phyloP scores from a whole-genome alignment of 1,139 yeast genomes.

The Debaryomycetaceae sp. region DNA sequence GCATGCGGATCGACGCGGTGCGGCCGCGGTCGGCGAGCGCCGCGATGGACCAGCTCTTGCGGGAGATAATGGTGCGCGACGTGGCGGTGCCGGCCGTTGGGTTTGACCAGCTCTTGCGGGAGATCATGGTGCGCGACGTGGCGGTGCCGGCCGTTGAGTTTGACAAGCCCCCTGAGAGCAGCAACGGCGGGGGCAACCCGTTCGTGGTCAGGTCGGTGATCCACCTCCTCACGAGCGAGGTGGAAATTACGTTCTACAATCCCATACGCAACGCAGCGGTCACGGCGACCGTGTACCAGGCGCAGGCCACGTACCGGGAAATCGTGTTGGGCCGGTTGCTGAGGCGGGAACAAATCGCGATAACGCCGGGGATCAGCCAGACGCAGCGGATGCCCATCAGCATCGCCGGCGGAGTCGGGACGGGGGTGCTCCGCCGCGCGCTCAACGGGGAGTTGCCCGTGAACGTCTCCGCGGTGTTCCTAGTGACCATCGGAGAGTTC shows the following conservation, averaged over 20 bases:
- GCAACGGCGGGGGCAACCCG: conserved; percentile 5
- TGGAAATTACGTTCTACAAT: conserved; percentile 40
- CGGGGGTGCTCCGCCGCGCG: conserved; percentile 37
- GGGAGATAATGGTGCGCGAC: conserved; percentile 7
- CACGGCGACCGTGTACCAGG: conserved; percentile 27
- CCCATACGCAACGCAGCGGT: conserved; percentile 37
- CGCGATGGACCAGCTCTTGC: conserved; percentile 9
- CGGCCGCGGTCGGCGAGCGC: too few species aligned
- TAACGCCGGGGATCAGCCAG: conserved; percentile 40
- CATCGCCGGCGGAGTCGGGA: conserved; percentile 35
- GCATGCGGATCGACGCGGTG: too few species aligned
- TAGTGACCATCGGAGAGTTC: conserved; percentile 25
- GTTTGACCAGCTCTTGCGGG: conserved; percentile 9
- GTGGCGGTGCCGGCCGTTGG: too few species aligned
- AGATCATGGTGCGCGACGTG: conserved; percentile 7
- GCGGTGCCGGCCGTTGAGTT: conserved; percentile 9
- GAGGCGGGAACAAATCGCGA: conserved; percentile 20
- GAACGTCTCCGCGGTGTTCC: conserved; percentile 33
- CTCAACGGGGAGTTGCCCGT: conserved; percentile 39
- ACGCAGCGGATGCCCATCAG: conserved; percentile 40
- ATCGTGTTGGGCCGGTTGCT: conserved; percentile 34
- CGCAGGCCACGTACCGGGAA: conserved; percentile 37
- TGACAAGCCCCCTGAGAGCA: conserved; percentile 1
- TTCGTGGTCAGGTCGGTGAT: conserved; percentile 36
- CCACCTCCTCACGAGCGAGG: conserved; percentile 41